Evolutionary conservation across 192 early-diverging fungal genomes (phyloP), one percentile per base, ranked within the genome.

Genomic region (Gryganskiella cystojenkinii): DNA sequence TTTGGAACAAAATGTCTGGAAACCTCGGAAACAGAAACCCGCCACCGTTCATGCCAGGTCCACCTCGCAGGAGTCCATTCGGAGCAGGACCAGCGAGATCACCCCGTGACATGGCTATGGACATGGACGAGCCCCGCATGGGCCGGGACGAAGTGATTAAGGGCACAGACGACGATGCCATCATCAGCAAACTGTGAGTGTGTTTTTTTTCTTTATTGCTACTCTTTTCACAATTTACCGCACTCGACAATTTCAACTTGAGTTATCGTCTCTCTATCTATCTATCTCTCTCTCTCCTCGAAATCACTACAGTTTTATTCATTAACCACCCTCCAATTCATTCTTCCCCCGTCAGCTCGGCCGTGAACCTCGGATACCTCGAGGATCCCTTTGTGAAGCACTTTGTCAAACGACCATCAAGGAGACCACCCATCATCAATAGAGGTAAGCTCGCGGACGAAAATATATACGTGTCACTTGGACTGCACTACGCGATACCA

Each of bases 81-180:
- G 68, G 59, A 54, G 70, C 25, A n/a, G 25, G 24, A 17, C 43
- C 33, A 30, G 28, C 42, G 10, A 25, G 40, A n/a, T 40, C 51
- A 43, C 22, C 56, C 19, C 33, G 63, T 3, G 37, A 28, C 30
- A 33, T 20, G 25, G 42, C 33, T 5, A 67, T 17, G 56, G 20
- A 35, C 50, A 53, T 34, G 47, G 37, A 55, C 2, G 61, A 58
- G n/a, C 45, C 61, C 28, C 52, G 55, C 5, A 30, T 55, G n/a
- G 64, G 40, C 30, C 74, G 83, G n/a, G 85, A 88, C 66, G 92
- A 96, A 71, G 87, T 88, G n/a, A 85, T 92, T 19, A 90, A 91
- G 51, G 89, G 83, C n/a, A 99, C 98, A 55, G 95, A 97, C 82
- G 93, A 95, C 60, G 95, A 97, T 70, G 98, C 96, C 22, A 88